Conservation (phyloP, 176 grass and related monocot species). For the Juncus effusus region DNA sequence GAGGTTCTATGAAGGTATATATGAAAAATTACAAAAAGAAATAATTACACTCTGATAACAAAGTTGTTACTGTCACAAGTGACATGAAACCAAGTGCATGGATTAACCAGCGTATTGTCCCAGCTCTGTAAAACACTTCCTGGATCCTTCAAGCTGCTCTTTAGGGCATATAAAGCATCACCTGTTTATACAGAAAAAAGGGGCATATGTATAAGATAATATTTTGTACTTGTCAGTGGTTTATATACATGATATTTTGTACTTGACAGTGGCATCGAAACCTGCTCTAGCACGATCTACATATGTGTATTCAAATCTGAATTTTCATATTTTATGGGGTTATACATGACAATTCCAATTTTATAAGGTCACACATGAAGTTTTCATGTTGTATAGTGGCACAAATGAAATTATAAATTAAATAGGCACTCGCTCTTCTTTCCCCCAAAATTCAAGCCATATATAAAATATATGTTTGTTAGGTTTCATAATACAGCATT, state of each 20-base stretch:
- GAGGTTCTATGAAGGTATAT: neutral
- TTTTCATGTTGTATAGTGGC: no score
- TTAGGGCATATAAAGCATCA: conserved; percentile 61
- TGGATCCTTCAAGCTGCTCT: conserved; percentile 51
- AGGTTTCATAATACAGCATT: neutral
- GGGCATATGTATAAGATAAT: neutral
- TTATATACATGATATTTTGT: neutral
- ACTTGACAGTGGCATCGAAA: neutral
- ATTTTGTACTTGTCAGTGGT: neutral
- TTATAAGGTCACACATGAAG: neutral
- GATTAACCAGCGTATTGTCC: conserved; percentile 66
- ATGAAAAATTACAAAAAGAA: neutral
- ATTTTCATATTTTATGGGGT: neutral
- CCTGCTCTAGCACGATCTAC: neutral
- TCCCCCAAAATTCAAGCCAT: neutral
- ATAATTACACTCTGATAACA: conserved; percentile 78
- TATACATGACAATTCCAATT: neutral
- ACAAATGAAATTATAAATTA: no score
- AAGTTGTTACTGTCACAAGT: conserved; percentile 61
- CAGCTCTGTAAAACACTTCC: conserved; percentile 64
- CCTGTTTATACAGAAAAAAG: conserved; percentile 30
- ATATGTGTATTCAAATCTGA: neutral
- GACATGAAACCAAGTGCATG: conserved; percentile 82
- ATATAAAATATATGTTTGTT: neutral
- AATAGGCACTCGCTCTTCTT: no score